Base-by-base conservation (phyloP, 768 basidiomycete genomes). In the Basidioascus undulatus region DNA sequence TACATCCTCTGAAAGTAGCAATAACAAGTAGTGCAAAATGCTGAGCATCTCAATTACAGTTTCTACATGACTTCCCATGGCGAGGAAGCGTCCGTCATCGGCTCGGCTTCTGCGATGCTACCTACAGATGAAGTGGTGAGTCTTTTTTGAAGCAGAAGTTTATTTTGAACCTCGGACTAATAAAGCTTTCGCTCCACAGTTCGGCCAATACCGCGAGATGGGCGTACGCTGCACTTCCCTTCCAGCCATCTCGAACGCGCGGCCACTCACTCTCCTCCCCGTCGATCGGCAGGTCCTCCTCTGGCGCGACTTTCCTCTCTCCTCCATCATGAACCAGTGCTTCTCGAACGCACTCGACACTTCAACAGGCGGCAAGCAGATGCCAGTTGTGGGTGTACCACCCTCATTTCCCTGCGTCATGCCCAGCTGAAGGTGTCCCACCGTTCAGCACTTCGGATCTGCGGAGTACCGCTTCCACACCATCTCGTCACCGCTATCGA, bases 141-240 rank as follows among this genome's bases (percentile, higher is more conserved):
- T n/a, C n/a, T n/a, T n/a, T n/a, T n/a, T n/a, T n/a, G n/a, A n/a
- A n/a, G n/a, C n/a, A n/a, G n/a, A n/a, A n/a, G n/a, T n/a, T n/a
- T n/a, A n/a, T n/a, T n/a, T n/a, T n/a, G n/a, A n/a, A n/a, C n/a
- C n/a, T n/a, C n/a, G n/a, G n/a, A n/a, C n/a, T n/a, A n/a, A n/a
- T 23, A 7, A 4, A 12, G 16, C 3, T 1, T 6, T 5, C 19
- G 13, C 25, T 30, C 10, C 3, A 10, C 32, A 21, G 5, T 64
- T 86, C 49, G 83, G 80, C 66, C 86, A 94, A 65, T 94, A 94
- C 52, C 76, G 81, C 41, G 83, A 82, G 64, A 72, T 82, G 63
- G 38, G 53, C 46, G 18, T 28, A 3, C 6, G 32, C 13, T 12
- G 15, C 12, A 20, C 31, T 13, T n/a, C 21, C 2, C 13, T 13